Conservation (phyloP, 768 basidiomycete species). For the Lactarius quietus region DNA sequence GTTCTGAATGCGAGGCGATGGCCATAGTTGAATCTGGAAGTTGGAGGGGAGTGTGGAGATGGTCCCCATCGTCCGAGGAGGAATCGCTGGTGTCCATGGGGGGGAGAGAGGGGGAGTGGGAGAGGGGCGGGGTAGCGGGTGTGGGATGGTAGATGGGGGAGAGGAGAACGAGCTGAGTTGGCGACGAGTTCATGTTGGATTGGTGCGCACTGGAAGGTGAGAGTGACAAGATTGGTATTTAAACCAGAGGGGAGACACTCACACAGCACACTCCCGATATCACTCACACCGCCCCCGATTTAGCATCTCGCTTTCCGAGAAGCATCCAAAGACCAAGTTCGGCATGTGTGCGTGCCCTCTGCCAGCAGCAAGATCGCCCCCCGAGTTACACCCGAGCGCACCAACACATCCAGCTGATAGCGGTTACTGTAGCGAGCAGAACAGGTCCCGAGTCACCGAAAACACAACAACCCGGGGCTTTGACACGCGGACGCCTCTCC, state of each 20-base stretch:
- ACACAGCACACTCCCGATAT: neutral
- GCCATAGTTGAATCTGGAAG: constrained; percentile 15
- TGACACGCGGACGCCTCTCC: neutral
- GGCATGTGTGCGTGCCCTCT: neutral
- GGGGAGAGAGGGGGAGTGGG: constrained; percentile 12
- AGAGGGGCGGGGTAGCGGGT: constrained; percentile 13
- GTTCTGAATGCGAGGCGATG: constrained; percentile 20
- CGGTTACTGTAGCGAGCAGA: constrained; percentile 5
- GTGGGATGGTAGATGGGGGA: constrained; percentile 19
- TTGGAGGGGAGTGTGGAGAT: constrained; percentile 26
- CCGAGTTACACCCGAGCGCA: constrained; percentile 1
- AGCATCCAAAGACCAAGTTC: neutral
- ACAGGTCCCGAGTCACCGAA: constrained; percentile 17
- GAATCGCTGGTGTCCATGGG: constrained; percentile 26
- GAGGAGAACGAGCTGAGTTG: constrained; percentile 13
- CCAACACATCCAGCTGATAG: neutral
- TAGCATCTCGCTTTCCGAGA: neutral
- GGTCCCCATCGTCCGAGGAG: constrained; percentile 26
- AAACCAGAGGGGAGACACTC: neutral
- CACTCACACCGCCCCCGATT: neutral
- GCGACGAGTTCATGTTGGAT: constrained; percentile 1
- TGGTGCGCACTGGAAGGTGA: neutral
- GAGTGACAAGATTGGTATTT: constrained; percentile 18
- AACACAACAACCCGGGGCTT: neutral
- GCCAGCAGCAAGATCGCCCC: neutral